Evolutionary conservation across 495 filamentous ascomycete genomes (phyloP), one percentile per base, ranked within the genome.

Genomic region (Parmelia sp.): DNA sequence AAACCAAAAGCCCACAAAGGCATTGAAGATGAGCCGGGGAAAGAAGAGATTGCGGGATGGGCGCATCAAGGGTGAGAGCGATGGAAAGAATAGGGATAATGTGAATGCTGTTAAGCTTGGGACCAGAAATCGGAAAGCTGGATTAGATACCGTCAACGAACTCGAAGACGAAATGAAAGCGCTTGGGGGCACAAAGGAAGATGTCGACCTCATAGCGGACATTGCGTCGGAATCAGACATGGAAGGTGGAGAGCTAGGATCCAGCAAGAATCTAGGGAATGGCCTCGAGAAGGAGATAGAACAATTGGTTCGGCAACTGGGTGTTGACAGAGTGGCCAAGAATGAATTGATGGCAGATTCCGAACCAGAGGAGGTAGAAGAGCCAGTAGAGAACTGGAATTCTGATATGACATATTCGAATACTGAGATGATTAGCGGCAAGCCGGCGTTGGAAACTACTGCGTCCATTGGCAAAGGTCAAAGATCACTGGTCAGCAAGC

Each of bases 101-200:
- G 58, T 45, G 15, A 62, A 60, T 29, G 21, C 21, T 8, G 60
- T 53, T 9, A 47, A 40, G 56, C 60, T 63, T 44, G 58, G 57
- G 25, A 19, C 36, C 12, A 64, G 56, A 35, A 37, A 29, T 27
- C 37, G 29, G 5, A 51, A 61, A 25, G 9, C 21, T 45, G 23
- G 12, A 35, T 10, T 39, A 56, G 15, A 7, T 9, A 42, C 36
- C 15, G 33, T 47, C 15, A 19, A 29, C 14, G 35, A 42, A 15
- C 31, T 71, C 25, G 40, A 67, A 25, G 57, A 87, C 66, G 90
- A 92, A 68, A 90, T 95, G 66, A 71, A 85, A 61, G 87, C 85
- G 27, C 79, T 95, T 45, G 90, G 90, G 25, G 90, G 90, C 29
- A 88, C 87, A 35, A 83, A 90, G 71, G 87, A 90, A 33, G 89